Evolutionary conservation across 768 basidiomycete genomes (phyloP).

Genomic region (Rhizopogon vesiculosus): DNA sequence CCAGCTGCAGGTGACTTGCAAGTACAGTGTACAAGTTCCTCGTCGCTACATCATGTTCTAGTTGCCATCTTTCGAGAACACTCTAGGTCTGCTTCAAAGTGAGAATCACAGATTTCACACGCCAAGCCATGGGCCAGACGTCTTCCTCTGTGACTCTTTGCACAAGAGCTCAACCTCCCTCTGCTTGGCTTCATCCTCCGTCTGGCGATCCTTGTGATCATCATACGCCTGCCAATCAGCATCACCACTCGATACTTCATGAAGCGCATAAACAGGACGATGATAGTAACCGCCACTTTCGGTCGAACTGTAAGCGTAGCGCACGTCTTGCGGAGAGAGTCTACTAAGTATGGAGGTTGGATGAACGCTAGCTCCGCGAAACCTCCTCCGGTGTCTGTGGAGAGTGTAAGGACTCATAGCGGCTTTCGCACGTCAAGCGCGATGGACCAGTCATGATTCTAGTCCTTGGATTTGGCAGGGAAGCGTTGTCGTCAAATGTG

Average conservation of each 20-base stretch:
- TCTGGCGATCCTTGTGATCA: slow-evolving; percentile 23
- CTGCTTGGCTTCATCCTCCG: slow-evolving; percentile 4
- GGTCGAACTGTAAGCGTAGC: slow-evolving; percentile 15
- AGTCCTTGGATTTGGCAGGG: slow-evolving; percentile 19
- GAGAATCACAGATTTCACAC: too few species aligned
- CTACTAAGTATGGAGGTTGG: slow-evolving; percentile 15
- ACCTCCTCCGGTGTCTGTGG: slow-evolving; percentile 25
- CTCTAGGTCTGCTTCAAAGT: too few species aligned
- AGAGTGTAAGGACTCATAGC: slow-evolving; percentile 24
- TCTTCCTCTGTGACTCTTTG: slow-evolving; percentile 14
- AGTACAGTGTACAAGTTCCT: too few species aligned
- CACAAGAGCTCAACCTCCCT: slow-evolving; percentile 22
- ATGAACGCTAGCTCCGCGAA: slow-evolving; percentile 25
- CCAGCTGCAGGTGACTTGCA: too few species aligned
- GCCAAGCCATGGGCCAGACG: too few species aligned
- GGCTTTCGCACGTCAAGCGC: slow-evolving; percentile 22
- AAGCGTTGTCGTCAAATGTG: slow-evolving; percentile 15
- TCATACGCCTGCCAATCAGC: slow-evolving; percentile 25
- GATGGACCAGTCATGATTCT: slow-evolving; percentile 7
- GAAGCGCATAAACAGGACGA: slow-evolving; percentile 21
- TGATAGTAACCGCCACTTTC: slow-evolving; percentile 8
- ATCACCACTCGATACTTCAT: slow-evolving; percentile 28
- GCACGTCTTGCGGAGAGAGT: slow-evolving; percentile 28
- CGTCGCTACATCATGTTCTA: too few species aligned
- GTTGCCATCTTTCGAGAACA: too few species aligned